phyloP scores from a whole-genome alignment of 305 asterid species.

The Fraxinus albicans region DNA sequence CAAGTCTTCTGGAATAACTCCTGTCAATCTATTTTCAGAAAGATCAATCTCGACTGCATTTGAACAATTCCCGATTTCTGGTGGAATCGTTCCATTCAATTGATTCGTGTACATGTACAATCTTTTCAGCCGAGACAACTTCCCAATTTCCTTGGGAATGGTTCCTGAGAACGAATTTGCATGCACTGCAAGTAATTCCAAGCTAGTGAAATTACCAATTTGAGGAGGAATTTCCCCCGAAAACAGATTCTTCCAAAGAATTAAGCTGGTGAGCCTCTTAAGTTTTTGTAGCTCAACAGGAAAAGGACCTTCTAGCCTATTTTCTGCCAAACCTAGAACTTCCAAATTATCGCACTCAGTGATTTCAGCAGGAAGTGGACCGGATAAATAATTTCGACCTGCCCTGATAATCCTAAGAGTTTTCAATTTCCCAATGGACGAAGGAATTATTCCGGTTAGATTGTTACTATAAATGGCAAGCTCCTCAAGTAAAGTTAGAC shows the following conservation, averaged over 20 bases:
- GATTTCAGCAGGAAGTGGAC: slow-evolving; percentile 61
- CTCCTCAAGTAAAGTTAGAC: slow-evolving; percentile 59
- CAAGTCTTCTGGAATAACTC: slow-evolving; percentile 54
- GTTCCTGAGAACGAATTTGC: slow-evolving; percentile 59
- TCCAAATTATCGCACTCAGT: slow-evolving; percentile 66
- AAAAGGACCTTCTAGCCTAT: slow-evolving; percentile 62
- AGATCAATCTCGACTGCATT: slow-evolving; percentile 81
- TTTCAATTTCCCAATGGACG: slow-evolving; percentile 56
- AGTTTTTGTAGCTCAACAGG: slow-evolving; percentile 65
- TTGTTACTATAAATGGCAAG: slow-evolving; percentile 82
- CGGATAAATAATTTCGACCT: slow-evolving; percentile 62
- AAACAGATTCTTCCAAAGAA: slow-evolving; percentile 69
- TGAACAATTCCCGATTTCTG: slow-evolving; percentile 58
- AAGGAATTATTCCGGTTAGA: slow-evolving; percentile 65
- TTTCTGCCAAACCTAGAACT: slow-evolving; percentile 76
- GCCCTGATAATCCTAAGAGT: slow-evolving; percentile 67
- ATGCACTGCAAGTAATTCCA: slow-evolving; percentile 70
- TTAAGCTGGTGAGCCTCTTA: slow-evolving; percentile 44
- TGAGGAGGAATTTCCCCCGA: slow-evolving; percentile 71
- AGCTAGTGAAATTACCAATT: slow-evolving; percentile 65
- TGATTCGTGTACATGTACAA: slow-evolving; percentile 70
- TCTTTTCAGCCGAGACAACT: slow-evolving; percentile 41
- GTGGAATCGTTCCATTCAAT: slow-evolving; percentile 69
- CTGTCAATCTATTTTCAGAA: slow-evolving; percentile 68
- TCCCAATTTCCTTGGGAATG: slow-evolving; percentile 72